Evolutionary conservation across 495 filamentous ascomycete species (phyloP).

Genomic region (Trypethelium eluteriae): DNA sequence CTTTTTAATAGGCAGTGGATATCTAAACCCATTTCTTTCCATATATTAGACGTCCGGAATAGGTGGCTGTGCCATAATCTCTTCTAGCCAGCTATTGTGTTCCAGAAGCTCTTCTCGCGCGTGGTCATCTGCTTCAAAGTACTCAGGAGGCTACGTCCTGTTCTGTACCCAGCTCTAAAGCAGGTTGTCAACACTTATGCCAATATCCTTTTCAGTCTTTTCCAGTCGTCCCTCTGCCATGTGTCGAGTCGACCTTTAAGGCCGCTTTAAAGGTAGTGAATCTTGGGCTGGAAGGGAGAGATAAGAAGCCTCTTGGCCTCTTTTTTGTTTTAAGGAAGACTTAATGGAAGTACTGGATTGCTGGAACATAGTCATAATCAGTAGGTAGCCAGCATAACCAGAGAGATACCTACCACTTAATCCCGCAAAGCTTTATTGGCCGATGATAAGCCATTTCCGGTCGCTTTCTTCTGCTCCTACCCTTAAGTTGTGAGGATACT

Average conservation of each 20-base stretch:
- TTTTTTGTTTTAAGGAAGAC: not conserved
- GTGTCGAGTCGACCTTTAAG: not conserved
- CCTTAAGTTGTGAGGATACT: not conserved
- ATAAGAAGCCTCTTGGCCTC: not conserved
- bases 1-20: conserved; percentile 23
- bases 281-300: not conserved
- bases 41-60: conserved; percentile 22
- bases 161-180: conserved; percentile 6
- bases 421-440: not conserved
- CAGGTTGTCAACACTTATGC: not conserved
- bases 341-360: not conserved
- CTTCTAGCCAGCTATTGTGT: conserved; percentile 10
- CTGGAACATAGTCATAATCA: not conserved
- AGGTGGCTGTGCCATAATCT: conserved; percentile 25
- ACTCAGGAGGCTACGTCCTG: conserved; percentile 31
- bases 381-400: not conserved
- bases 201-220: not conserved
- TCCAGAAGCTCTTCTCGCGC: not conserved
- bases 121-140: conserved; percentile 20
- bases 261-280: not conserved
- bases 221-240: not conserved
- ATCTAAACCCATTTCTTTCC: not conserved
- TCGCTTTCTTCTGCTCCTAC: not conserved
- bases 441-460: not conserved
- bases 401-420: not conserved